Evolutionary conservation across 2,329 filamentous ascomycete species (phyloP), one percentile per base, ranked within the genome.

Genomic region (Aspergillus versicolor): DNA sequence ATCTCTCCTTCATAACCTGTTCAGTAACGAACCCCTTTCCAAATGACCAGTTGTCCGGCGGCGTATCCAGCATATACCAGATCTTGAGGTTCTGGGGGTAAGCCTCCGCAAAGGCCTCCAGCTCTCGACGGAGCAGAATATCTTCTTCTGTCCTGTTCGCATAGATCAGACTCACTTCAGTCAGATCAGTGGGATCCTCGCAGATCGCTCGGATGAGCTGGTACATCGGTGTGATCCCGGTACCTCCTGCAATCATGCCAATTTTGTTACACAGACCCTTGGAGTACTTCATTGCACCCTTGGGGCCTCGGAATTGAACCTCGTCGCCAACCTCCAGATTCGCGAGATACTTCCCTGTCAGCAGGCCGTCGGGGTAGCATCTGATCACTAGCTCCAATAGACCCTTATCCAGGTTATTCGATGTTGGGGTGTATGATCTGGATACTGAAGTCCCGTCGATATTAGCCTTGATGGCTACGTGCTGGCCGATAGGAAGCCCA

Each of bases 171-270:
- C 75, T 81, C 40, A 87, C 68, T 60, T 83, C 71, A 0, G 86
- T 88, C 1, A 73, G 75, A 60, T 88, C 86, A 3, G 70, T 73
- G 15, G 80, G 74, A 55, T 87, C 81, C 64, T 87, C 84, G 65
- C 83, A 85, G 56, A 88, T 85, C 43, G 84, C 83, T 5, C 84
- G 81, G 63, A 88, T 85, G 5, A 88, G 70, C 65, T 88, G 84
- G 66, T 78, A 84, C 80, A 53, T 53, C 13, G 51, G 51, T 1
- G 51, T 53, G n/a, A 53, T 53, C 12, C 51, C 51, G 13, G 51
- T 75, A 7, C 73, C 73, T 19, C 74, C 73, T 6, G 73, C 73
- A 19, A 76, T 68, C 73, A 75, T 75, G 1, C 72, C 73, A 17
- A 76, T 67, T 22, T 67, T 64, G 19, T 63, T 65, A 24, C 71